A percentile compares a stretch with the other conserved stretches of the same genome.
Conservation (phyloP, 1,284 basidiomycete species). For the Ganoderma sp. region DNA sequence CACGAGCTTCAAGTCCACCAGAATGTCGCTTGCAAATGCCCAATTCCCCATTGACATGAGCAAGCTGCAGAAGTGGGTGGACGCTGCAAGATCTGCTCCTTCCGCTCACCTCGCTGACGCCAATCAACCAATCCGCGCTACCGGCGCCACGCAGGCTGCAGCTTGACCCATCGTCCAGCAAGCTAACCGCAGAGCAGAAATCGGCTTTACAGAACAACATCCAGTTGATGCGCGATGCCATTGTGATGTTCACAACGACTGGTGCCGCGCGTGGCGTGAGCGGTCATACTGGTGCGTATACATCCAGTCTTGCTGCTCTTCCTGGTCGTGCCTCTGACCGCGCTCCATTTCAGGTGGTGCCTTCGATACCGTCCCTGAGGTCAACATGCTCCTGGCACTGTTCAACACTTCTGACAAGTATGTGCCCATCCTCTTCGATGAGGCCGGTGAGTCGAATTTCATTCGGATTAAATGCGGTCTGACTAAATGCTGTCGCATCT, state of each 20-base stretch:
- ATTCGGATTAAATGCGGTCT: not conserved
- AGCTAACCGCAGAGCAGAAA: conserved; percentile 66
- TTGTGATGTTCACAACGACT: conserved; percentile 82
- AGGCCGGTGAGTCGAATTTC: conserved; percentile 61
- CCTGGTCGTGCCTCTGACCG: not conserved
- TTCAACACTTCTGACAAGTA: conserved; percentile 70
- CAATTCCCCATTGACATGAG: conserved; percentile 79
- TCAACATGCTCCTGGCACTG: conserved; percentile 73
- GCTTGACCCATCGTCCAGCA: conserved; percentile 70
- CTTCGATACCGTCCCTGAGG: conserved; percentile 85
- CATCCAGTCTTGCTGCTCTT: conserved; percentile 2
- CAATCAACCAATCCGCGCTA: conserved; percentile 15
- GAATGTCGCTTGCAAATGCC: conserved; percentile 49
- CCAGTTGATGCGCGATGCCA: conserved; percentile 79
- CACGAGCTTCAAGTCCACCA: conserved; percentile 19
- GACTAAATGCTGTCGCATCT: conserved; percentile 4
- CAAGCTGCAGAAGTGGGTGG: conserved; percentile 69
- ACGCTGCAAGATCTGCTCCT: not conserved
- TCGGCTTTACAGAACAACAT: conserved; percentile 69
- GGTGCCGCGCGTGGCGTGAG: conserved; percentile 83
- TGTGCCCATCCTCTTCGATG: conserved; percentile 74
- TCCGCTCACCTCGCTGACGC: conserved; percentile 7
- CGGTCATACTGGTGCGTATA: conserved; percentile 72
- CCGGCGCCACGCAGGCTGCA: conserved; percentile 54
- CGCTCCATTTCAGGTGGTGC: conserved; percentile 64